Base-by-base conservation (phyloP, 2,329 filamentous ascomycete species). In the Ophidiomyces ophidiicola region DNA sequence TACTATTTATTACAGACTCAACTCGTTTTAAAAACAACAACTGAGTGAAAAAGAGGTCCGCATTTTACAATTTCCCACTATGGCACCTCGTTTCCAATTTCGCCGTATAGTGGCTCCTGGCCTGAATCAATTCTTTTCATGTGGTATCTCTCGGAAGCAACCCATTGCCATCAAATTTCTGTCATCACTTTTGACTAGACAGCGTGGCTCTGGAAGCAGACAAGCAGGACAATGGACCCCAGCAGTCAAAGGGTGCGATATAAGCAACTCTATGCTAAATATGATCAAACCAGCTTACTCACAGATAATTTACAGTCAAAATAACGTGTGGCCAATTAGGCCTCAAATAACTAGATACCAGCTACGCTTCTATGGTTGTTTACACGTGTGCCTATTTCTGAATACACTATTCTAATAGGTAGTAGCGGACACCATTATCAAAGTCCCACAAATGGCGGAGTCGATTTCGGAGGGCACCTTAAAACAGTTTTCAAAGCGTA, bases 401-500 rank as follows among this genome's bases (percentile, higher is more conserved):
- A 20, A 5, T 26, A 12, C 4, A 11, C 12, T 8, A 32, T 28
- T 7, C 38, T 41, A 34, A 35, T 26, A 17, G 12, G 17, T 18
- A 6, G 5, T 8, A 66, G 87, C 87, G 59, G 85, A 93, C 57
- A 80, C 76, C 50, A 67, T 88, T 47, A 78, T 98, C 62, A 88
- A 96, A 67, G 90, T 96, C 50, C 90, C 90, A 23, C 76, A 90
- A 59, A 96, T 98, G 90, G 90, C 90, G 48, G 90, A 98, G 65
- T 96, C 90, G 35, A 96, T 98, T 61, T 92, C 85, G 31, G 90
- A 98, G 64, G 90, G 90, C 45, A 98, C 90, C 15, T 63, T 98
- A 56, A 94, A 94, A 68, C 86, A 94, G 59, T 96, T 87, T 70
- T 81, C 76, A 55, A 96, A 96, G 68, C 70, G 72, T 74, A 61